Evolutionary conservation across 2,329 filamentous ascomycete species (phyloP).

Genomic region (Ceratocystiopsis sp.): DNA sequence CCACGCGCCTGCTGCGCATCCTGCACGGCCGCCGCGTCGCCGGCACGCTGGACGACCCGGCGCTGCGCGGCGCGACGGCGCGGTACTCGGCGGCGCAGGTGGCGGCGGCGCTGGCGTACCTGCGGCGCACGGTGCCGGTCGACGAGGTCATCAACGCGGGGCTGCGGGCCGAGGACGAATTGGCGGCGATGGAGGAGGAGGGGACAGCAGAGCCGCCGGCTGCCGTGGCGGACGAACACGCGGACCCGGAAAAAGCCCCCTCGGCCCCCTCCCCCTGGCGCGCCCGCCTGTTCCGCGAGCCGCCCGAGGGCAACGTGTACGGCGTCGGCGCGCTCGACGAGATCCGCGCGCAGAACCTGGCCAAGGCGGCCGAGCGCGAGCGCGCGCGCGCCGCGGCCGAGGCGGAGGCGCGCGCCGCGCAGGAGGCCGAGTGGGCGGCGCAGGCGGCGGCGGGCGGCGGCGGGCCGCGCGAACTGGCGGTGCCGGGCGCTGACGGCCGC

Average conservation of each 20-base stretch:
- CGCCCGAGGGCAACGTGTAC: conserved; percentile 31
- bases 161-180: conserved; percentile 44
- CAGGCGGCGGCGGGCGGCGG: too few species aligned
- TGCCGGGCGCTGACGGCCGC: too few species aligned
- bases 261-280: conserved; percentile 6
- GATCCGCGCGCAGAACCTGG: conserved; percentile 36
- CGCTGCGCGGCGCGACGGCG: conserved; percentile 28
- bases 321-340: conserved; percentile 38
- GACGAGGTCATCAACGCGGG: conserved; percentile 45
- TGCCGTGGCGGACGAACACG: conserved; percentile 1
- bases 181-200: conserved; percentile 30
- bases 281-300: conserved; percentile 12
- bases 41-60: conserved; percentile 44
- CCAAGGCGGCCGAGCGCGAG: conserved; percentile 28
- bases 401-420: conserved; percentile 13
- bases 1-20: conserved; percentile 38
- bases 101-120: conserved; percentile 32
- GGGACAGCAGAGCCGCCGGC: conserved; percentile 14
- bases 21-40: conserved; percentile 47
- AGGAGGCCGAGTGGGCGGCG: conserved; percentile 15
- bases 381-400: conserved; percentile 12
- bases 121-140: conserved; percentile 36
- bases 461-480: conserved; percentile 3
- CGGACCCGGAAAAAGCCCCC: conserved; percentile 8
- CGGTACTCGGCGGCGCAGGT: conserved; percentile 25